These are phyloP conservation scores for Thalassiosira ordinaria DNA, from an alignment of 352 stramenopile species.

Conservation along the genomic window DNA sequence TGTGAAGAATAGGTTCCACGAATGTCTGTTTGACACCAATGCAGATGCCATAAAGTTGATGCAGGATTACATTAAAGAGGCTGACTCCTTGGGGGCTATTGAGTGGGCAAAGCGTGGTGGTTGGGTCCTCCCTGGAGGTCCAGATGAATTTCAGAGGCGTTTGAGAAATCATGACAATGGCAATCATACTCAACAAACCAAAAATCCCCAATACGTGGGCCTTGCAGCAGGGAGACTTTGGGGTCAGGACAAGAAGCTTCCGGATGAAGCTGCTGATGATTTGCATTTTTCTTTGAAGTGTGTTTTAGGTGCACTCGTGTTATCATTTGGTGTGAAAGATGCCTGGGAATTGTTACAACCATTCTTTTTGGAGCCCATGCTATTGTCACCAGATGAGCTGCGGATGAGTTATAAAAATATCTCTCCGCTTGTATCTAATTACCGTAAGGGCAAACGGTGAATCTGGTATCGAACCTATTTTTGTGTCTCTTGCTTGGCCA, in stretches of 20 bases:
- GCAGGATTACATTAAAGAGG: constrained; percentile 22
- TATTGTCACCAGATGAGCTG: constrained; percentile 65
- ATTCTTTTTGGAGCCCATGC: constrained; percentile 65
- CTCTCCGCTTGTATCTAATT: constrained; percentile 31
- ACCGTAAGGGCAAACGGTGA: constrained; percentile 36
- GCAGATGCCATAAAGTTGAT: constrained; percentile 32
- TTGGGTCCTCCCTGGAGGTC: constrained; percentile 50
- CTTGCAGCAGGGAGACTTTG: constrained; percentile 62
- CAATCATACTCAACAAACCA: not conserved
- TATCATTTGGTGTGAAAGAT: constrained; percentile 56
- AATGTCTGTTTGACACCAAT: constrained; percentile 60
- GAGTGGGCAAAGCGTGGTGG: constrained; percentile 39
- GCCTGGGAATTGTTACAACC: constrained; percentile 50
- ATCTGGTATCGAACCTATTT: too few relatives aligned
- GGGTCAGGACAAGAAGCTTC: constrained; percentile 50
- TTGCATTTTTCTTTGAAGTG: constrained; percentile 68
- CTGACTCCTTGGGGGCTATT: constrained; percentile 39
- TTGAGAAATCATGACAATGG: not conserved
- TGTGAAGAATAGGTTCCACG: constrained; percentile 57
- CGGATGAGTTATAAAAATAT: constrained; percentile 30
- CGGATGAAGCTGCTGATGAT: constrained; percentile 51
- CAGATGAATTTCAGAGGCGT: constrained; percentile 43
- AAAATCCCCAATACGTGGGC: constrained; percentile 52
- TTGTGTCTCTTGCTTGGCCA: too few relatives aligned
- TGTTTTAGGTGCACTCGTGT: constrained; percentile 59